Evolutionary conservation across 2,329 filamentous ascomycete genomes (phyloP).

Genomic region (Aspergillus sclerotialis): DNA sequence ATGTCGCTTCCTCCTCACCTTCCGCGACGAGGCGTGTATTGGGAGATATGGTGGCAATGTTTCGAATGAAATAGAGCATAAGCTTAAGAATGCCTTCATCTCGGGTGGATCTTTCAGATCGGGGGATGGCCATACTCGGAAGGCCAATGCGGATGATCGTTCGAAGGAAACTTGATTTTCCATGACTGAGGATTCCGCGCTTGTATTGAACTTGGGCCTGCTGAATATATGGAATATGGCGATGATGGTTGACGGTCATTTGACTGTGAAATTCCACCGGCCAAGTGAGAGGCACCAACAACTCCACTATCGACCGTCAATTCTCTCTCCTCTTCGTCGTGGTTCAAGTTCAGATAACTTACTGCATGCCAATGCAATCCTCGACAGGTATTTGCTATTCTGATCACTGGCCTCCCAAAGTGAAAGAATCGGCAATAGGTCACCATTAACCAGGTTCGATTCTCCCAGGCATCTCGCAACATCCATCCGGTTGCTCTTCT

Average conservation of each 20-base stretch:
- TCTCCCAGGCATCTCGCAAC: constrained; percentile 89
- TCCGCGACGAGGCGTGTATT: constrained; percentile 67
- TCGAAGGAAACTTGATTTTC: constrained; percentile 68
- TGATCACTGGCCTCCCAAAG: constrained; percentile 68
- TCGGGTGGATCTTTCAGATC: constrained; percentile 66
- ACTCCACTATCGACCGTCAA: constrained; percentile 53
- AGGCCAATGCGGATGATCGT: constrained; percentile 74
- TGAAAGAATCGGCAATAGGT: constrained; percentile 82
- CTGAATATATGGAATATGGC: constrained; percentile 83
- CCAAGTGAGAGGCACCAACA: constrained; percentile 91
- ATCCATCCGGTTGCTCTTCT: constrained; percentile 88
- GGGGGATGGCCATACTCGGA: constrained; percentile 73
- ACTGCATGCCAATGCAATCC: constrained; percentile 73
- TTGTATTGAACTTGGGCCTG: constrained; percentile 88
- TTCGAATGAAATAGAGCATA: constrained; percentile 80
- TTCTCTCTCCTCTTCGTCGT: constrained; percentile 8
- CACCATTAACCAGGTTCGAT: constrained; percentile 82
- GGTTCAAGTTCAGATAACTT: constrained; percentile 15
- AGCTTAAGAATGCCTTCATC: constrained; percentile 93
- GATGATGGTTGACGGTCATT: constrained; percentile 88
- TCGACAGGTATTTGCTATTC: constrained; percentile 68
- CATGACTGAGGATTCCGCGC: constrained; percentile 75
- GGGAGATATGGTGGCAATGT: constrained; percentile 76
- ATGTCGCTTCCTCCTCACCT: constrained; percentile 84
- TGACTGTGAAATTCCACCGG: constrained; percentile 73